phyloP scores from a whole-genome alignment of 2,329 filamentous ascomycete species.

The Talaromyces funiculosus region DNA sequence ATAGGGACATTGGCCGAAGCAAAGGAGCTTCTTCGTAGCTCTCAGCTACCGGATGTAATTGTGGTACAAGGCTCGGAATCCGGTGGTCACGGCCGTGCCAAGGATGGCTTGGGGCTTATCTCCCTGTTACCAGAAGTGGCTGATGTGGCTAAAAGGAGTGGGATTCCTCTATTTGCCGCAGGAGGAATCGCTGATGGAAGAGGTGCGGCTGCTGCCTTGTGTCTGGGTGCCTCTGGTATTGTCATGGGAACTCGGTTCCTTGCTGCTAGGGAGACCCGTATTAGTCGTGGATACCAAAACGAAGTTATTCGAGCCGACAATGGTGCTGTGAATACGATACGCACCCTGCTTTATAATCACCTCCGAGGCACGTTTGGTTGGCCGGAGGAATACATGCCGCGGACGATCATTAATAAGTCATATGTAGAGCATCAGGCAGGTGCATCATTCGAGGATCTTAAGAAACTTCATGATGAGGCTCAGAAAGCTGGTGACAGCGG shows the following conservation, averaged over 20 bases:
- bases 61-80: slow-evolving; percentile 53
- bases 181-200: slow-evolving; percentile 51
- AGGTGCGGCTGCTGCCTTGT: slow-evolving; percentile 46
- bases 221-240: slow-evolving; percentile 50
- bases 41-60: slow-evolving; percentile 46
- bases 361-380: slow-evolving; percentile 55
- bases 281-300: slow-evolving; percentile 48
- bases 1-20: slow-evolving; percentile 50
- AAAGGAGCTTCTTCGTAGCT: slow-evolving; percentile 32
- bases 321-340: slow-evolving; percentile 47
- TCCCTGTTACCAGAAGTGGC: slow-evolving; percentile 49
- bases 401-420: slow-evolving; percentile 54
- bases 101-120: slow-evolving; percentile 45
- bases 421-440: slow-evolving; percentile 42
- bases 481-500: slow-evolving; percentile 38
- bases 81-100: slow-evolving; percentile 49
- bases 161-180: slow-evolving; percentile 47
- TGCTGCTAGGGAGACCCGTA: slow-evolving; percentile 45
- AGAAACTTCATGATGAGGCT: slow-evolving; percentile 39
- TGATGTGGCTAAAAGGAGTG: slow-evolving; percentile 43
- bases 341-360: slow-evolving; percentile 51
- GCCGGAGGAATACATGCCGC: slow-evolving; percentile 55
- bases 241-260: slow-evolving; percentile 62
- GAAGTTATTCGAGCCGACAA: slow-evolving; percentile 49
- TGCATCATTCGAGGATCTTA: slow-evolving; percentile 42